phyloP scores from a whole-genome alignment of 75 land plant genomes.

The Sequoiadendron giganteum region DNA sequence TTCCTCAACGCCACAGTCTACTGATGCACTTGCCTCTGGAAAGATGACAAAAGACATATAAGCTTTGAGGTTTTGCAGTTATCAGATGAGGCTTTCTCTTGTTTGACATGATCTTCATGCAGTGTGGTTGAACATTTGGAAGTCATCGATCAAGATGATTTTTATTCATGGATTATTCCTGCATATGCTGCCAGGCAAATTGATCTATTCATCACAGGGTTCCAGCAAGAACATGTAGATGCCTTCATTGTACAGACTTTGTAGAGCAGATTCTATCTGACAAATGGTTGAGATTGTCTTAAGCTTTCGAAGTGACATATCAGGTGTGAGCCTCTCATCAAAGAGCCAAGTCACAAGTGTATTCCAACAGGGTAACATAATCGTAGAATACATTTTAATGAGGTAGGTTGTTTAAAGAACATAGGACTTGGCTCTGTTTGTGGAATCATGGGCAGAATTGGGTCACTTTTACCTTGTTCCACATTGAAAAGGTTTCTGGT shows the following conservation, averaged over 20 bases:
- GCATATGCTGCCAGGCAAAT: not conserved
- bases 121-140: not conserved
- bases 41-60: not conserved
- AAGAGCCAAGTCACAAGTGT: not conserved
- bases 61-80: not conserved
- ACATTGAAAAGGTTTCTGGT: not conserved
- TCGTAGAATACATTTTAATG: not conserved
- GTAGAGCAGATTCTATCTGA: not conserved
- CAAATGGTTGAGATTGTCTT: not conserved
- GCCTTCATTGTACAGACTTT: not conserved
- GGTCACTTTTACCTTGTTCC: not conserved
- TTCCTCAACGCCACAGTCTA: conserved; percentile 4
- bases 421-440: not conserved
- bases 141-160: not conserved
- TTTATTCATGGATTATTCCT: not conserved
- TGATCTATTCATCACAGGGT: not conserved
- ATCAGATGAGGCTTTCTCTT: not conserved
- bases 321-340: not conserved
- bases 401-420: not conserved
- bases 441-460: not conserved
- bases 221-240: not conserved
- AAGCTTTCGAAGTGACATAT: not conserved
- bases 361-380: not conserved
- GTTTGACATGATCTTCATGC: not conserved
- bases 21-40: not conserved